A percentile compares a stretch with the other conserved stretches of the same genome.
Evolutionary conservation across 177 flowering plant genomes (phyloP).

Genomic region (Tripterygium wilfordii): DNA sequence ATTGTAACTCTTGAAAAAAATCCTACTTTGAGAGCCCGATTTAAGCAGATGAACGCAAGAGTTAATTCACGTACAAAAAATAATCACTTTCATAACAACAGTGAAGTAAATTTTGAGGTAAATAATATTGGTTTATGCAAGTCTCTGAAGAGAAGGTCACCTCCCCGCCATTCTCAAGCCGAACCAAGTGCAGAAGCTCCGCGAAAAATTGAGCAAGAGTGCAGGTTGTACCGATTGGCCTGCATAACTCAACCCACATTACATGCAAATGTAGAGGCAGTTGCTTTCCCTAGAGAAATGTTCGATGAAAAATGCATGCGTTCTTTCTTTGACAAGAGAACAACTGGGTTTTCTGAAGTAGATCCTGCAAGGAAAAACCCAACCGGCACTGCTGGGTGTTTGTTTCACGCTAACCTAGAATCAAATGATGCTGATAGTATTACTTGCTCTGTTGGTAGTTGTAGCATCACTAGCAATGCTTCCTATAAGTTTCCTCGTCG

Average conservation of each 20-base stretch:
- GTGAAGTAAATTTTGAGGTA: slow-evolving; percentile 16
- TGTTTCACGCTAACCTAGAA: slow-evolving; percentile 27
- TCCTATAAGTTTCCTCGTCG: slow-evolving; percentile 19
- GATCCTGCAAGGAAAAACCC: slow-evolving; percentile 30
- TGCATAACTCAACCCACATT: slow-evolving; percentile 20
- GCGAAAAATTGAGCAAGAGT: slow-evolving; percentile 31
- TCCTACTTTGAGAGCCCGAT: slow-evolving; percentile 12
- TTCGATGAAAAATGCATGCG: slow-evolving; percentile 36
- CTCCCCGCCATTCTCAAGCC: slow-evolving; percentile 17
- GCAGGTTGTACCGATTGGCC: slow-evolving; percentile 17
- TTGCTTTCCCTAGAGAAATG: slow-evolving; percentile 37
- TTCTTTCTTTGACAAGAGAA: slow-evolving; percentile 35
- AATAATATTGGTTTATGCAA: slow-evolving; percentile 21
- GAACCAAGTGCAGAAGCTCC: slow-evolving; percentile 20
- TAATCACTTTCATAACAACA: slow-evolving; percentile 7
- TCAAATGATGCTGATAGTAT: slow-evolving; percentile 33
- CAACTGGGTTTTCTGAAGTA: slow-evolving; percentile 28
- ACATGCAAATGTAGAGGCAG: slow-evolving; percentile 47
- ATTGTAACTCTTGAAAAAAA: slow-evolving; percentile 15
- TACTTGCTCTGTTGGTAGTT: slow-evolving; percentile 68
- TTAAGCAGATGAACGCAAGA: slow-evolving; percentile 9
- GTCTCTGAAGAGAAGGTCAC: slow-evolving; percentile 34
- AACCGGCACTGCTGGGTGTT: slow-evolving; percentile 31
- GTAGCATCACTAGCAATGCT: slow-evolving; percentile 35
- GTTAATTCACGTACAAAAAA: slow-evolving; percentile 14